A percentile compares a stretch with the other conserved stretches of the same genome.
These are phyloP conservation scores for Calonectria hawksworthii DNA, from an alignment of 2,329 filamentous ascomycete species.

Conservation along the genomic window DNA sequence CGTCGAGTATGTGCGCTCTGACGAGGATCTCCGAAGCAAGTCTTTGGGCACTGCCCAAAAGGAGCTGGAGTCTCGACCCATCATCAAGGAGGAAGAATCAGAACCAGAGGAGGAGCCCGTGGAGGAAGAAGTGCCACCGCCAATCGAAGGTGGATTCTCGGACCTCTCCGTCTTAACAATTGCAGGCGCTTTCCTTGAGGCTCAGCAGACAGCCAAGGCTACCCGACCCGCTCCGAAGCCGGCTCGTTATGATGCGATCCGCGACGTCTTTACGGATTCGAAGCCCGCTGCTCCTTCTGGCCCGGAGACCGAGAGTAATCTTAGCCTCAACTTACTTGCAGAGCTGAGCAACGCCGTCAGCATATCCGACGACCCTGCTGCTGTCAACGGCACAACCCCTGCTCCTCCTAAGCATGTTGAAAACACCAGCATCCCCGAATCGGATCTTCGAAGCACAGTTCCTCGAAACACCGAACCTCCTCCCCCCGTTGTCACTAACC, in stretches of 20 bases:
- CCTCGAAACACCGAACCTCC: constrained; percentile 43
- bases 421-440: not conserved
- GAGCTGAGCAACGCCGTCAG: constrained; percentile 52
- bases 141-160: constrained; percentile 44
- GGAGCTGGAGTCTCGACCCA: constrained; percentile 50
- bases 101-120: constrained; percentile 45
- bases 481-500: constrained; percentile 37
- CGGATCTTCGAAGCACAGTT: constrained; percentile 37
- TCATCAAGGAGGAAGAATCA: constrained; percentile 44
- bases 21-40: constrained; percentile 51
- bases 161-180: constrained; percentile 50
- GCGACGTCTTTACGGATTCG: constrained; percentile 58
- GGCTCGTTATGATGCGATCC: constrained; percentile 54
- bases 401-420: constrained; percentile 7
- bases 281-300: constrained; percentile 48
- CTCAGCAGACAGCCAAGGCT: constrained; percentile 44
- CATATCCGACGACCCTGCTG: constrained; percentile 39
- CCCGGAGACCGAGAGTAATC: constrained; percentile 38
- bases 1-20: constrained; percentile 50
- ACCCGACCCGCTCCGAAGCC: constrained; percentile 47
- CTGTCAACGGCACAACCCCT: constrained; percentile 22
- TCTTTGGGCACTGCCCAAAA: constrained; percentile 53
- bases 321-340: constrained; percentile 52
- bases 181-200: constrained; percentile 49
- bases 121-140: constrained; percentile 40